phyloP scores from a whole-genome alignment of 2,329 filamentous ascomycete genomes.

The Aspergillus sp. region DNA sequence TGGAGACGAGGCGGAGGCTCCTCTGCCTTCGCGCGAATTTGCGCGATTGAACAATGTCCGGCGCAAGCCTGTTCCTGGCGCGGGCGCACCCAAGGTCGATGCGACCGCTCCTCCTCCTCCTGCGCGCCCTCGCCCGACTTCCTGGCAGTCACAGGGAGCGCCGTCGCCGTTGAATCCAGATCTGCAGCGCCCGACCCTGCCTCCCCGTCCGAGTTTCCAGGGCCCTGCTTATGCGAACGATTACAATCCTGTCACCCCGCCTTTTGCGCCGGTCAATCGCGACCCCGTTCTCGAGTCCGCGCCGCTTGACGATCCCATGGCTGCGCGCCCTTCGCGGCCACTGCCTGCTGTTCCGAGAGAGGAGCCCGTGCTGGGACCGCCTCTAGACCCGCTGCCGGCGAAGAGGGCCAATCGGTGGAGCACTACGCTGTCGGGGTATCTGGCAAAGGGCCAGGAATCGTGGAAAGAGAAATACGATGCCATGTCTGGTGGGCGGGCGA shows the following conservation, averaged over 20 bases:
- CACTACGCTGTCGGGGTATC: constrained; percentile 29
- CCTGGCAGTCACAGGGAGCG: constrained; percentile 23
- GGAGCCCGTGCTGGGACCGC: constrained; percentile 18
- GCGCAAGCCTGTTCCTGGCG: constrained; percentile 40
- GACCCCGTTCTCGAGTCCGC: constrained; percentile 7
- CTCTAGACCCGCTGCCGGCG: constrained; percentile 11
- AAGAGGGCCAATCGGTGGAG: constrained; percentile 34
- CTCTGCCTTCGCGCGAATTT: constrained; percentile 30
- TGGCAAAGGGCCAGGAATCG: constrained; percentile 23
- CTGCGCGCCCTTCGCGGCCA: constrained; percentile 22
- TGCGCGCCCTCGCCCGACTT: constrained; percentile 13
- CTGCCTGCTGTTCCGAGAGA: constrained; percentile 33
- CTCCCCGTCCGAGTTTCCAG: constrained; percentile 15
- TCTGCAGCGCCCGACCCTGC: constrained; percentile 20
- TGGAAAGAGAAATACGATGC: constrained; percentile 30
- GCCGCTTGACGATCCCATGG: neutral
- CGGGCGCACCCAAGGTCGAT: constrained; percentile 13
- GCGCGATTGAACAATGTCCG: constrained; percentile 41
- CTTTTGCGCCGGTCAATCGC: constrained; percentile 3
- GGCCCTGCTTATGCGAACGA: neutral
- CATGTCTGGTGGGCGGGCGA: constrained; percentile 25
- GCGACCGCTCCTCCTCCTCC: constrained; percentile 15
- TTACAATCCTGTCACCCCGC: neutral
- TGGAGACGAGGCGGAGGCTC: constrained; percentile 23
- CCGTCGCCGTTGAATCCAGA: neutral